phyloP scores from a whole-genome alignment of 2,329 filamentous ascomycete genomes.

The Acrocalymma vagum region DNA sequence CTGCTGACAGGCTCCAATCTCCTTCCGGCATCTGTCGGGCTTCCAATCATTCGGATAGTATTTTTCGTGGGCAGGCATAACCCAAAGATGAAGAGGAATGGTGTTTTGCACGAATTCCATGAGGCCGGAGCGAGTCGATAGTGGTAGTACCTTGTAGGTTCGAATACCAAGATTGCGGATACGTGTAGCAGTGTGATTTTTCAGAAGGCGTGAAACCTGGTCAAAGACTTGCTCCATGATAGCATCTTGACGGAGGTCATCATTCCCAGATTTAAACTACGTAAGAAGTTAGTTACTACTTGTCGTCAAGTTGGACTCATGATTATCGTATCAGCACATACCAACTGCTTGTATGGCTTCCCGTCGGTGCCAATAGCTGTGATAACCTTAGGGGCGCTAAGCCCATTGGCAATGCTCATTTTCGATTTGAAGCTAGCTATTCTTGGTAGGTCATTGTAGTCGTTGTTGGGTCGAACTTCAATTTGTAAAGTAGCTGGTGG shows the following conservation, averaged over 20 bases:
- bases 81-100: constrained; percentile 87
- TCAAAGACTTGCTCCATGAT: constrained; percentile 99
- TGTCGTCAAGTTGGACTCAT: not conserved
- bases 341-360: constrained; percentile 82
- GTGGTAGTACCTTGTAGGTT: constrained; percentile 95
- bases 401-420: constrained; percentile 86
- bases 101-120: constrained; percentile 98
- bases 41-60: constrained; percentile 89
- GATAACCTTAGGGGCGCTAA: constrained; percentile 94
- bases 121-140: constrained; percentile 84
- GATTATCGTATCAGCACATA: constrained; percentile 43
- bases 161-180: constrained; percentile 89
- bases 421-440: constrained; percentile 75
- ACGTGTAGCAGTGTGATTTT: constrained; percentile 84
- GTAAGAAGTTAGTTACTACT: constrained; percentile 9
- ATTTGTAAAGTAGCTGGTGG: constrained; percentile 92
- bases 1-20: constrained; percentile 77
- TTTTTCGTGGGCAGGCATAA: constrained; percentile 87
- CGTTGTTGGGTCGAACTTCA: constrained; percentile 72
- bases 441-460: constrained; percentile 81
- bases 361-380: constrained; percentile 83
- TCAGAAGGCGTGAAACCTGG: constrained; percentile 89
- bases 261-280: constrained; percentile 91
- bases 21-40: constrained; percentile 76
- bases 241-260: constrained; percentile 94